Percentiles rank a stretch among this genome's conserved stretches.
phyloP scores from a whole-genome alignment of 2,329 filamentous ascomycete genomes.

The Emmonsia crescens region DNA sequence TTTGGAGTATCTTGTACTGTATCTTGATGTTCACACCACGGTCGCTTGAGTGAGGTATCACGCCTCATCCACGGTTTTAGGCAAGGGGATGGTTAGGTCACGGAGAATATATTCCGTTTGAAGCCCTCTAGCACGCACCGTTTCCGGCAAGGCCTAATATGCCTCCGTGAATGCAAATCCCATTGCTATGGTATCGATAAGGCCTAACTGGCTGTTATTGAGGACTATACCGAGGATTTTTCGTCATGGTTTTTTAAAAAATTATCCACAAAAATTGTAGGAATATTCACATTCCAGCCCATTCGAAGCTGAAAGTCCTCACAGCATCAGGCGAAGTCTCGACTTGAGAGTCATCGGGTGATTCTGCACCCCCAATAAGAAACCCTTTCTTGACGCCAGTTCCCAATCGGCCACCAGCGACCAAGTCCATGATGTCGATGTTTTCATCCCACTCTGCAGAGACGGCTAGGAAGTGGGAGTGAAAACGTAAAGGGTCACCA shows the following conservation, averaged over 20 bases:
- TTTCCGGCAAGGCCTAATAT: background rate
- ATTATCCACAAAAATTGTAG: background rate
- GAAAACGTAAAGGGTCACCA: slow-evolving; percentile 86
- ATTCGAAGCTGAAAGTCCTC: slow-evolving; percentile 77
- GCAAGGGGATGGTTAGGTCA: background rate
- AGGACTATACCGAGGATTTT: background rate
- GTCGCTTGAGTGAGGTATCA: background rate
- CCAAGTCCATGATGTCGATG: slow-evolving; percentile 71
- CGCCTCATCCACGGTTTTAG: background rate
- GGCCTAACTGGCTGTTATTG: background rate
- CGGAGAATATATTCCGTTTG: background rate
- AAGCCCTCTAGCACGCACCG: background rate
- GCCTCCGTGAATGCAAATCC: background rate
- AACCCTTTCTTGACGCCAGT: slow-evolving; percentile 96
- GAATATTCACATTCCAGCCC: slow-evolving; percentile 69
- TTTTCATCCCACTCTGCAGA: slow-evolving; percentile 79
- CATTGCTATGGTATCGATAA: background rate
- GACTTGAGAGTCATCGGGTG: slow-evolving; percentile 27
- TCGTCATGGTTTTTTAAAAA: background rate
- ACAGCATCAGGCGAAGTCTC: slow-evolving; percentile 32
- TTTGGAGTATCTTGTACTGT: background rate
- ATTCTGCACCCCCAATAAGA: slow-evolving; percentile 61
- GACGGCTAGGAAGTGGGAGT: slow-evolving; percentile 87
- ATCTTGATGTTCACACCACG: background rate
- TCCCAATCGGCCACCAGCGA: slow-evolving; percentile 75